Percentiles rank a stretch among this genome's conserved stretches.
These are phyloP conservation scores for Suillus ampliporus DNA, from an alignment of 768 basidiomycete genomes.

Conservation along the genomic window DNA sequence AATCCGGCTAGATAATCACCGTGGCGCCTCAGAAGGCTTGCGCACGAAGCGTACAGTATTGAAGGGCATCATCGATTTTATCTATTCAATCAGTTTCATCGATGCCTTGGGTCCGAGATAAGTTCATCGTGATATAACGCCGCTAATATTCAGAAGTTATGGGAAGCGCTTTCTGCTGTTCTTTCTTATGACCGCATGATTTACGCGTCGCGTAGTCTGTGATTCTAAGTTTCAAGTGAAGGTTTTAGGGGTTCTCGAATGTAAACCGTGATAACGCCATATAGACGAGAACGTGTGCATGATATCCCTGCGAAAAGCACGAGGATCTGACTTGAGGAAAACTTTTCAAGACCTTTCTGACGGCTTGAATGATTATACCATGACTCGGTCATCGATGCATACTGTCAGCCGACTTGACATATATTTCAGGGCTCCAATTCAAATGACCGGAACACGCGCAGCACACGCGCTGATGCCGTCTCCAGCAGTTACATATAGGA, in stretches of 20 bases:
- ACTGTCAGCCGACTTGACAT: neutral
- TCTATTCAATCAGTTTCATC: slow-evolving; percentile 6
- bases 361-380: neutral
- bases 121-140: slow-evolving; percentile 1
- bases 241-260: neutral
- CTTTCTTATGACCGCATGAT: neutral
- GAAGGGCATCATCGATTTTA: neutral
- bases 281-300: neutral
- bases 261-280: neutral
- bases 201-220: neutral
- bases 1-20: slow-evolving; percentile 9
- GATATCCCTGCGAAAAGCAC: neutral
- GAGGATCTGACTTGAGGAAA: neutral
- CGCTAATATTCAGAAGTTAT: slow-evolving; percentile 3
- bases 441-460: slow-evolving; percentile 12
- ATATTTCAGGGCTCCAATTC: slow-evolving; percentile 8
- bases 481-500: neutral
- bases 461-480: slow-evolving; percentile 7
- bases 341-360: neutral
- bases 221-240: neutral
- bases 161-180: neutral
- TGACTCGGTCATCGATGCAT: slow-evolving; percentile 6
- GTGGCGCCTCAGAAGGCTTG: slow-evolving; percentile 3
- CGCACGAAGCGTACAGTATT: slow-evolving; percentile 8
- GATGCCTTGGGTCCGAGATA: neutral